Evolutionary conservation across 768 basidiomycete genomes (phyloP).

Genomic region (Paxillus rubicundulus): DNA sequence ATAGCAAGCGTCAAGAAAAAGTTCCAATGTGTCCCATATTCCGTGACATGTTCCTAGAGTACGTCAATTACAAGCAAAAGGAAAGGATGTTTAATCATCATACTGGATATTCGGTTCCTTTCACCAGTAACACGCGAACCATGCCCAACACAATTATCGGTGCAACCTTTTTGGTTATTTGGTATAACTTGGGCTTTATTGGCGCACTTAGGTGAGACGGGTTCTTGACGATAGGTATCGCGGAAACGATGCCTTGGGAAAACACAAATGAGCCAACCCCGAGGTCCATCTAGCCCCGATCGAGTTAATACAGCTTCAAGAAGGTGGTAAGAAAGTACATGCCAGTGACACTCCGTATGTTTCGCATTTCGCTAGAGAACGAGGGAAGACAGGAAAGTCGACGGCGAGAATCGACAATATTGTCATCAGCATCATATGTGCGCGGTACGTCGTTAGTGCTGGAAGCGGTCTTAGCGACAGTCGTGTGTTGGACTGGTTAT

Average conservation of each 20-base stretch:
- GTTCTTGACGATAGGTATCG: constrained; percentile 72
- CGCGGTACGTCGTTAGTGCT: constrained; percentile 82
- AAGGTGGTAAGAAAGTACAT: constrained; percentile 19
- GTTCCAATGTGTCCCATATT: constrained; percentile 98
- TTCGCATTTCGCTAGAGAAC: constrained; percentile 87
- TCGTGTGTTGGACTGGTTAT: neutral
- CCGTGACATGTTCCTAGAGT: constrained; percentile 85
- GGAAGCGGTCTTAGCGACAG: constrained; percentile 48
- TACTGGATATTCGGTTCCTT: constrained; percentile 93
- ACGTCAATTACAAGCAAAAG: neutral
- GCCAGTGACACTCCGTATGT: constrained; percentile 94
- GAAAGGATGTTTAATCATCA: constrained; percentile 14
- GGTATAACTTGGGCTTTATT: constrained; percentile 48
- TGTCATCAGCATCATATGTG: constrained; percentile 96
- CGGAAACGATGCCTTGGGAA: constrained; percentile 91
- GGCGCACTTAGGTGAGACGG: constrained; percentile 51
- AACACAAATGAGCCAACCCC: constrained; percentile 98
- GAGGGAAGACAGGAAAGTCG: constrained; percentile 91
- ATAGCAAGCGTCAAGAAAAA: constrained; percentile 93
- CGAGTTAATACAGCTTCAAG: neutral
- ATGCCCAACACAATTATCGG: constrained; percentile 75
- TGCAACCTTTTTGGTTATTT: constrained; percentile 52
- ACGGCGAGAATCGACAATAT: constrained; percentile 90
- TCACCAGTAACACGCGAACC: constrained; percentile 79
- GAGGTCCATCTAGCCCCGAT: constrained; percentile 79